Evolutionary conservation across 495 filamentous ascomycete genomes (phyloP).

Genomic region (Oleoguttula mirabilis): DNA sequence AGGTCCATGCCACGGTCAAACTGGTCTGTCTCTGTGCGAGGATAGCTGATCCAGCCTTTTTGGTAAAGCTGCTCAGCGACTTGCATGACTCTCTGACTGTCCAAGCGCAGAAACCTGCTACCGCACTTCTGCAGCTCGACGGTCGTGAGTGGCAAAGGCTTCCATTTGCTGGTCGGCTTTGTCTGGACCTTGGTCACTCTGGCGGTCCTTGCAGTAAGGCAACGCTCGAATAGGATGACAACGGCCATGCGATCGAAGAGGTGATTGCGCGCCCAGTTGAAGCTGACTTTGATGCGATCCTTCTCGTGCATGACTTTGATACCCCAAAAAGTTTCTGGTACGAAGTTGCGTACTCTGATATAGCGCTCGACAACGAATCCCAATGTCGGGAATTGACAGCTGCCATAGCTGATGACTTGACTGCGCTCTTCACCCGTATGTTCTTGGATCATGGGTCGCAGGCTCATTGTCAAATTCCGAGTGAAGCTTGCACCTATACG

Average conservation of each 20-base stretch:
- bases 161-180: slow-evolving; percentile 90
- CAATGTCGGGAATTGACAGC: slow-evolving; percentile 92
- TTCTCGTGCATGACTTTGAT: slow-evolving; percentile 74
- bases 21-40: slow-evolving; percentile 90
- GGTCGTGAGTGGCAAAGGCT: slow-evolving; percentile 83
- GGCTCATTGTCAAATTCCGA: slow-evolving; percentile 65
- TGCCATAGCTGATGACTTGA: slow-evolving; percentile 82
- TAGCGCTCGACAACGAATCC: slow-evolving; percentile 97
- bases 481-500: slow-evolving; percentile 88
- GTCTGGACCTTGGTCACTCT: slow-evolving; percentile 71
- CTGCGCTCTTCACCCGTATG: slow-evolving; percentile 35
- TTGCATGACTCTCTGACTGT: slow-evolving; percentile 77
- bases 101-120: slow-evolving; percentile 69
- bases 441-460: slow-evolving; percentile 52
- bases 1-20: slow-evolving; percentile 89
- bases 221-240: slow-evolving; percentile 72
- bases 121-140: slow-evolving; percentile 99
- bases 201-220: slow-evolving; percentile 62
- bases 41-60: slow-evolving; percentile 93
- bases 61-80: slow-evolving; percentile 84
- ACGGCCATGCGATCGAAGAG: slow-evolving; percentile 82
- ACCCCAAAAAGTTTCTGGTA: slow-evolving; percentile 82
- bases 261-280: slow-evolving; percentile 69
- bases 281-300: slow-evolving; percentile 68
- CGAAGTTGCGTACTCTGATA: slow-evolving; percentile 81